Evolutionary conservation across 2,329 filamentous ascomycete species (phyloP).

Genomic region (Beauveria asiatica): DNA sequence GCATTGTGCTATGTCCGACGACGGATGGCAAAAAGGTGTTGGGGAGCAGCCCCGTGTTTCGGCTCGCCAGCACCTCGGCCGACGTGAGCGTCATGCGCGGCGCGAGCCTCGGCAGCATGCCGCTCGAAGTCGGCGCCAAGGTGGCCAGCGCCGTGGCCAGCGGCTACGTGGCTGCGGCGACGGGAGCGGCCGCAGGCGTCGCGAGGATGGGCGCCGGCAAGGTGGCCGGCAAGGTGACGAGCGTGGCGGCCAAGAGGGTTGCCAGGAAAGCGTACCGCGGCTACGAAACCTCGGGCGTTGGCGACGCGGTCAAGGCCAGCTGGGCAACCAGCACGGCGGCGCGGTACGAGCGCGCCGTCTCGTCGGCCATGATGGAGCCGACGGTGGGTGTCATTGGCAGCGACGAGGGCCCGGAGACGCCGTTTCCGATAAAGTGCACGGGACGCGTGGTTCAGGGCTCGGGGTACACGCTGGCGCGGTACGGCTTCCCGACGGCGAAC

Average conservation of each 20-base stretch:
- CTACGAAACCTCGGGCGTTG: conserved; percentile 23
- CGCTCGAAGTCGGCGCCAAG: conserved; percentile 56
- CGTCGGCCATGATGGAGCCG: conserved; percentile 23
- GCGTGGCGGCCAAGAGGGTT: conserved; percentile 27
- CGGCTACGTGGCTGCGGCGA: conserved; percentile 31
- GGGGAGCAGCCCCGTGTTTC: conserved; percentile 59
- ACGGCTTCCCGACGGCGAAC: conserved; percentile 46
- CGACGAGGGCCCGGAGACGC: conserved; percentile 42
- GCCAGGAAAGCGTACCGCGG: conserved; percentile 30
- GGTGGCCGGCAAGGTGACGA: conserved; percentile 24
- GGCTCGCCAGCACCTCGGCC: conserved; percentile 57
- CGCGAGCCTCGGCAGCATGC: conserved; percentile 55
- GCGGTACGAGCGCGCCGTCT: conserved; percentile 28
- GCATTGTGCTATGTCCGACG: conserved; percentile 53
- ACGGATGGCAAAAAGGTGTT: conserved; percentile 42
- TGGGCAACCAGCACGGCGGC: conserved; percentile 30
- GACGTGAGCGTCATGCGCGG: conserved; percentile 54
- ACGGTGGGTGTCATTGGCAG: conserved; percentile 33
- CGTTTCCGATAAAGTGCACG: conserved; percentile 44
- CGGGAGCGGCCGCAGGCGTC: conserved; percentile 23
- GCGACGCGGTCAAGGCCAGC: conserved; percentile 19
- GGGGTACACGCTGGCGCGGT: conserved; percentile 28
- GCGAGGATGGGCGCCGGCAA: conserved; percentile 17
- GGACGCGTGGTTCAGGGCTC: conserved; percentile 40
- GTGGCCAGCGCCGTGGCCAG: conserved; percentile 42